Evolutionary conservation across 176 grass and related monocot genomes (phyloP).

Genomic region (Panicum miliaceum): DNA sequence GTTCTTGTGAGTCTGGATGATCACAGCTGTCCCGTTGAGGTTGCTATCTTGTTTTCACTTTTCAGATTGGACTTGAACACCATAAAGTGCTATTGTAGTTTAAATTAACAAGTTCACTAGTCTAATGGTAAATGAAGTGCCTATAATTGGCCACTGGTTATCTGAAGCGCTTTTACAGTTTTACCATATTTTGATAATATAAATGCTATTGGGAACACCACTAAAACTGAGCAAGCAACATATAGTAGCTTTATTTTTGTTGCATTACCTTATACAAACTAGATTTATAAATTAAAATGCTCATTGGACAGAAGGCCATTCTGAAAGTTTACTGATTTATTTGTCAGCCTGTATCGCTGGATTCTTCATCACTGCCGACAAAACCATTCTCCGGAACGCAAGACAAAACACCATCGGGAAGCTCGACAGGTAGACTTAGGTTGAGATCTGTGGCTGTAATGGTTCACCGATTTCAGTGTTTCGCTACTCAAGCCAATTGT

Average conservation of each 20-base stretch:
- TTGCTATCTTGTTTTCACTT: neutral
- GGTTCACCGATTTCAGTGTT: neutral
- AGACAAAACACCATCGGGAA: conserved; percentile 80
- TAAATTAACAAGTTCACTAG: neutral
- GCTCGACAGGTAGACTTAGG: conserved; percentile 62
- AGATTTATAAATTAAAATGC: neutral
- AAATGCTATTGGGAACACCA: neutral
- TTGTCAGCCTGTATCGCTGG: conserved; percentile 74
- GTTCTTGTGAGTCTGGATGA: neutral
- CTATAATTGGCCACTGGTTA: neutral
- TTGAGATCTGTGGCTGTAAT: neutral
- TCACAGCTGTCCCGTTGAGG: neutral
- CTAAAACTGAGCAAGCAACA: neutral
- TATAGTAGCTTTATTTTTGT: neutral
- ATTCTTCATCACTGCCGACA: conserved; percentile 96
- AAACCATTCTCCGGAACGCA: conserved; percentile 68
- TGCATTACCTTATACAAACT: neutral
- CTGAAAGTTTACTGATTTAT: conserved; percentile 25
- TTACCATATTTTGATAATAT: conserved; percentile 6
- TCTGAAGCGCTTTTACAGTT: neutral
- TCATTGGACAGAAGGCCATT: neutral
- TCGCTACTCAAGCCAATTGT: neutral
- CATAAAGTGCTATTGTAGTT: conserved; percentile 10
- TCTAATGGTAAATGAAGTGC: neutral
- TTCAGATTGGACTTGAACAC: neutral